Evolutionary conservation across 257 asterid species (phyloP).

Genomic region (Solanum commersonii): DNA sequence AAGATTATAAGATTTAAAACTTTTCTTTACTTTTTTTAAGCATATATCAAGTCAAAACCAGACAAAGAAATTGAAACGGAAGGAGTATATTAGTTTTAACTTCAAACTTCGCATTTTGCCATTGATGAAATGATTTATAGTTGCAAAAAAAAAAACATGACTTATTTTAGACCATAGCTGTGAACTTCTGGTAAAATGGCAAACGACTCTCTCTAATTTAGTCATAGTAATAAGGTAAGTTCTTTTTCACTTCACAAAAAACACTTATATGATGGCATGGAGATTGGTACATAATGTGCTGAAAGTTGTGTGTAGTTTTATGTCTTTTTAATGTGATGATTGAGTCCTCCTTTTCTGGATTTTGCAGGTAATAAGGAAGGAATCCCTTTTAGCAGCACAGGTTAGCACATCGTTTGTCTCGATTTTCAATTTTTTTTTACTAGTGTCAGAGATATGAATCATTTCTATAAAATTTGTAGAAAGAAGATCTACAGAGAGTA

Average conservation of each 20-base stretch:
- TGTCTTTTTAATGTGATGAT: not conserved
- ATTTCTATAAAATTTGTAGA: conserved; percentile 17
- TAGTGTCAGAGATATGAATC: not conserved
- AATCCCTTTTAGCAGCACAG: conserved; percentile 61
- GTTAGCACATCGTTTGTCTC: conserved; percentile 10
- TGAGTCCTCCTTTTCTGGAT: not conserved
- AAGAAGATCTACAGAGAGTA: conserved; percentile 35
- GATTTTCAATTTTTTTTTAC: not conserved
- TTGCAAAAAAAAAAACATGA: not conserved
- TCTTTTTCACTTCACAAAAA: not conserved
- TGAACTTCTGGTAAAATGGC: not conserved
- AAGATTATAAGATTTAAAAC: too few species aligned
- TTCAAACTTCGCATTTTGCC: not conserved
- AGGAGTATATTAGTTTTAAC: not conserved
- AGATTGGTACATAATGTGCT: not conserved
- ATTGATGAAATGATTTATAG: not conserved
- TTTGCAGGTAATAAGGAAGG: conserved; percentile 44
- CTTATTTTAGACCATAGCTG: not conserved
- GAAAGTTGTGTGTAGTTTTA: not conserved
- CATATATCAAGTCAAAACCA: not conserved
- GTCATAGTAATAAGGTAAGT: not conserved
- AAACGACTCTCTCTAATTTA: not conserved
- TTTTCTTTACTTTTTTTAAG: too few species aligned
- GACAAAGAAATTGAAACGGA: not conserved
- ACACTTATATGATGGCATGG: not conserved